Conservation (phyloP, 306 rosid genomes). For the Malus sylvestris region DNA sequence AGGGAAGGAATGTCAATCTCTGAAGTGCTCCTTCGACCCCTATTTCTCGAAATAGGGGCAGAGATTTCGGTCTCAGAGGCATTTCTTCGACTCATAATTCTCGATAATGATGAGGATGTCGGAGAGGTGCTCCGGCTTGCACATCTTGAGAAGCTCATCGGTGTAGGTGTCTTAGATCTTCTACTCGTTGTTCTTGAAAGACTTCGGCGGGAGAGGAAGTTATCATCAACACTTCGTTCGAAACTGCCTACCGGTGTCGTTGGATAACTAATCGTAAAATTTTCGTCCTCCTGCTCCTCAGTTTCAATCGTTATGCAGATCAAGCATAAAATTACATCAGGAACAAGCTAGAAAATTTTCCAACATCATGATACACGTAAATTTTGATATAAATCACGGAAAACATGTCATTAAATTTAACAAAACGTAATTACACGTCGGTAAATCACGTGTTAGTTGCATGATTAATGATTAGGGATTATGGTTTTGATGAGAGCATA, state of each 20-base stretch:
- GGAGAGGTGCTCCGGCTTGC: constrained; percentile 31
- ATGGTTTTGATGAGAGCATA: neutral
- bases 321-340: neutral
- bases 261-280: constrained; percentile 23
- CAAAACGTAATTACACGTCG: neutral
- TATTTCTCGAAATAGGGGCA: neutral
- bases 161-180: constrained; percentile 67
- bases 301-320: neutral
- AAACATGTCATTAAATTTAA: neutral
- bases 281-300: constrained; percentile 1
- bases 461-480: neutral
- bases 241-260: constrained; percentile 9
- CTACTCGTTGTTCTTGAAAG: constrained; percentile 30
- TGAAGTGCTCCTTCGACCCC: neutral
- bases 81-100: neutral
- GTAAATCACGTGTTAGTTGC: neutral
- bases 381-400: neutral
- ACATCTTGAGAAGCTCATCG: constrained; percentile 35
- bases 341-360: neutral
- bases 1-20: constrained; percentile 13
- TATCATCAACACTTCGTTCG: constrained; percentile 40
- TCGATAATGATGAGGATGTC: neutral
- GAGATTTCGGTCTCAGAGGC: neutral
- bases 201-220: constrained; percentile 28
- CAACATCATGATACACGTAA: neutral